Evolutionary conservation across 257 asterid genomes (phyloP).

Genomic region (Agastache rugosa): DNA sequence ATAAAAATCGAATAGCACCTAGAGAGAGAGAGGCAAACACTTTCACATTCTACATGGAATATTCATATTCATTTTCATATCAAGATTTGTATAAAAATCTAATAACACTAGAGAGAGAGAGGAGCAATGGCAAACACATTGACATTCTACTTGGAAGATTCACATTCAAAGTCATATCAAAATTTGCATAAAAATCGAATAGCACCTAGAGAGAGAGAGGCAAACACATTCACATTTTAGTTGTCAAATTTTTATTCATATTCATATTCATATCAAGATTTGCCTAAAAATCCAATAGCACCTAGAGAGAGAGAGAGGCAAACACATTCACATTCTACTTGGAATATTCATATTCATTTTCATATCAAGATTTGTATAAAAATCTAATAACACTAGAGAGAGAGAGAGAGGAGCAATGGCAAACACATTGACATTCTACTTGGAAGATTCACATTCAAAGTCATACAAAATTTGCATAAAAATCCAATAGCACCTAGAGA

Average conservation of each 20-base stretch:
- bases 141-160: background rate
- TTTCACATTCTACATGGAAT: background rate
- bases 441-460: background rate
- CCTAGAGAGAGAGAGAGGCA: background rate
- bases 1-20: background rate
- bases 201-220: background rate
- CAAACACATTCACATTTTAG: background rate
- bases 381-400: constrained; percentile 15
- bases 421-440: background rate
- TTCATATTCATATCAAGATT: background rate
- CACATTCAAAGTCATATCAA: background rate
- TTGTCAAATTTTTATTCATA: no score
- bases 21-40: background rate
- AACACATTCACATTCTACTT: background rate
- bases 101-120: constrained; percentile 19
- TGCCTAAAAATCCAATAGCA: background rate
- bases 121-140: background rate
- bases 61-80: background rate
- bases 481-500: background rate
- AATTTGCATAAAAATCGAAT: background rate
- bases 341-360: background rate
- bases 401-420: background rate
- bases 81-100: background rate
- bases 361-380: background rate
- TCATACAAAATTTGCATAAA: background rate